phyloP scores from a whole-genome alignment of 1,284 basidiomycete species.

The Tilletia setariae region DNA sequence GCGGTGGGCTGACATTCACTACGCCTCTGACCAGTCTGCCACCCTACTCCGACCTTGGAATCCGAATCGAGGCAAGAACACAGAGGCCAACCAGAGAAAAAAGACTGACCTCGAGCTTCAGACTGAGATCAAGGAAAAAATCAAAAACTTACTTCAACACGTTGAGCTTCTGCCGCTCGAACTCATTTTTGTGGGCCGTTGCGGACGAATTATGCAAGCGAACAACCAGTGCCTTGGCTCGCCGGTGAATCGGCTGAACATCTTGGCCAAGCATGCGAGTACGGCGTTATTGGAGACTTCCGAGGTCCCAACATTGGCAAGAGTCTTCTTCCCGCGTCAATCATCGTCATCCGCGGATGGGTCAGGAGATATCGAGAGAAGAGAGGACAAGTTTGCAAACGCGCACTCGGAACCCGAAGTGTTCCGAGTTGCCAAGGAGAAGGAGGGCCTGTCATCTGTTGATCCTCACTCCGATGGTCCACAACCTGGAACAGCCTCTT shows the following conservation, averaged over 20 bases:
- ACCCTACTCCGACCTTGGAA: constrained; percentile 46
- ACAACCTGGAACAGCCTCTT: not conserved
- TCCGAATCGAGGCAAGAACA: constrained; percentile 27
- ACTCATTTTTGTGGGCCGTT: constrained; percentile 43
- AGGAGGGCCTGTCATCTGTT: not conserved
- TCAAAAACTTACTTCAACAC: constrained; percentile 42
- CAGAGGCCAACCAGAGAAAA: constrained; percentile 17
- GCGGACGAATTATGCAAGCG: constrained; percentile 47
- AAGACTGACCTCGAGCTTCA: constrained; percentile 36
- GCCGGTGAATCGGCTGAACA: constrained; percentile 50
- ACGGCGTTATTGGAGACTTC: constrained; percentile 32
- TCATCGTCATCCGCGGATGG: not conserved
- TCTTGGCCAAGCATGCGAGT: constrained; percentile 45
- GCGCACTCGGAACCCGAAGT: constrained; percentile 2
- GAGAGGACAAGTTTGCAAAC: constrained; percentile 15
- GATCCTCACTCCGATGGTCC: too few species aligned
- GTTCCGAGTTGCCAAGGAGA: not conserved
- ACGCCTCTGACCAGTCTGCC: constrained; percentile 20
- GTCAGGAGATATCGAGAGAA: not conserved
- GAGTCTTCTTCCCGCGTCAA: constrained; percentile 30
- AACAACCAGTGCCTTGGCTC: constrained; percentile 46
- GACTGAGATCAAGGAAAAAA: constrained; percentile 36
- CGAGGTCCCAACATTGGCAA: constrained; percentile 30
- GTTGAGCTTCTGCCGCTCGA: constrained; percentile 48
- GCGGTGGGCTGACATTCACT: constrained; percentile 17